These are phyloP conservation scores for Russula sp. DNA, from an alignment of 768 basidiomycete species.

Conservation along the genomic window DNA sequence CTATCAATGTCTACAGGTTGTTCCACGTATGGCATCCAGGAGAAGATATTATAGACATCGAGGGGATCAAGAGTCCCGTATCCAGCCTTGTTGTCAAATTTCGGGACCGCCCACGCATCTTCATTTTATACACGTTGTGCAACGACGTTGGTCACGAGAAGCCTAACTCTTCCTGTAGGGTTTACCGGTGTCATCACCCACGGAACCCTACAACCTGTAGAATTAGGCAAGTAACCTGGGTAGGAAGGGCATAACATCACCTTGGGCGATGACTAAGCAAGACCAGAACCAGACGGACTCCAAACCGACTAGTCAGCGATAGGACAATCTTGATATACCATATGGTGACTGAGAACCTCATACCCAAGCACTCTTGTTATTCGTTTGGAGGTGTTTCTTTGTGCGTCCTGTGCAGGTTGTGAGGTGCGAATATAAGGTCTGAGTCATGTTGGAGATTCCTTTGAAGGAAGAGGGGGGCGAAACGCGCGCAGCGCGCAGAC, in stretches of 20 bases:
- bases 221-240: neutral
- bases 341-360: too few species aligned
- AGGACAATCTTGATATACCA: too few species aligned
- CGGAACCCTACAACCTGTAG: neutral
- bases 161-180: neutral
- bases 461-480: too few species aligned
- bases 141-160: slow-evolving; percentile 5
- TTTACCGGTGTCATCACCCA: neutral
- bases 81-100: neutral
- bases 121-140: neutral
- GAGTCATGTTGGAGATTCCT: too few species aligned
- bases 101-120: neutral
- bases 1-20: neutral
- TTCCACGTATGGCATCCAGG: slow-evolving; percentile 11
- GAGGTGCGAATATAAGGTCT: too few species aligned
- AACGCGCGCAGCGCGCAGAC: too few species aligned
- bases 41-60: neutral
- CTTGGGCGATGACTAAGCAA: neutral
- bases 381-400: too few species aligned
- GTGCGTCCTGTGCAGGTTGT: too few species aligned
- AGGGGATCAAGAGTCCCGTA: neutral
- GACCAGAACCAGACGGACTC: neutral
- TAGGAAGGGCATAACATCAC: neutral
- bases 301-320: too few species aligned
- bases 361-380: too few species aligned